Evolutionary conservation across 768 basidiomycete species (phyloP), one percentile per base, ranked within the genome.

Genomic region (Pleurotus platypus): DNA sequence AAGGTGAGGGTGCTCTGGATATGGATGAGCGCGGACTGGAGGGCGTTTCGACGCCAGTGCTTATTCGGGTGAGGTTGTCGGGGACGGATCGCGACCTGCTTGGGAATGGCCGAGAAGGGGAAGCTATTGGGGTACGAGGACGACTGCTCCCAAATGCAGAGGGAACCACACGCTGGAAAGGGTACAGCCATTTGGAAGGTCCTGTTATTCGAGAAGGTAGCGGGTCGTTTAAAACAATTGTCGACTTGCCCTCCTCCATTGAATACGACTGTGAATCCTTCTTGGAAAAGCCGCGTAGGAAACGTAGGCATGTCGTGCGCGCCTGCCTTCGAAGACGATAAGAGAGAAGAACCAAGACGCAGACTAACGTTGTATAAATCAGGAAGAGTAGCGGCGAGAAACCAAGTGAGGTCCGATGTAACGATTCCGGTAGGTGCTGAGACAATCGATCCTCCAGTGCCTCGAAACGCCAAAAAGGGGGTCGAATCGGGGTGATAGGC

Each of bases 311-410:
- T 16, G 73, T 69, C 2, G 74, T 65, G 16, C 83, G 75, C 9
- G 89, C 64, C 38, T 76, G 75, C 47, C 83, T 79, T 27, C 88
- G 82, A 58, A 92, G 65, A 4, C 89, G 85, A 58, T 75, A 83
- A 22, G 68, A 66, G 40, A 85, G 60, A 46, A 78, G 67, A 13
- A 78, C 56, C 20, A 85, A 42, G 39, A 82, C 45, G 39, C 73
- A 68, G 24, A 82, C 61, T 20, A 81, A 59, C 57, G 78, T 59
- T 13, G 78, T 58, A 66, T 83, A 87, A 63, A 87, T 75, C 6
- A 89, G 60, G 62, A 87, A 71, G n/a, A 83, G 66, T 18, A 88
- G 74, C 6, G 83, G 83, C 4, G 90, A 89, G 67, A 91, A 90
- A 0, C 89, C 89, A 27, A 92, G 80, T 0, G 86, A 83, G 27